These are phyloP conservation scores for Amphirosellinia nigrospora DNA, from an alignment of 495 filamentous ascomycete genomes.

Conservation along the genomic window DNA sequence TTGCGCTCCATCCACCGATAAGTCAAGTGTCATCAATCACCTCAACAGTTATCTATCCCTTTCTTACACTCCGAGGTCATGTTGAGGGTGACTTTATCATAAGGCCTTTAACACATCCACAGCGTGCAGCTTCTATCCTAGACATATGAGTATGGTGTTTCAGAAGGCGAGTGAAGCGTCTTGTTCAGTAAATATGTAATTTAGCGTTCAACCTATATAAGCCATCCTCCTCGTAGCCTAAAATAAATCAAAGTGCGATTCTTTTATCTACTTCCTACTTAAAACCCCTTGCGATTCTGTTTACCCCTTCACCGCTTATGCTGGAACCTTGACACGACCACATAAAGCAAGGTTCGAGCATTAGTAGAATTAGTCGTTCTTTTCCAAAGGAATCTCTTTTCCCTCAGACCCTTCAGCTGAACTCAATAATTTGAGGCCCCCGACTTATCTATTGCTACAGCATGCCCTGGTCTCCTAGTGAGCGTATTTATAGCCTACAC, in stretches of 20 bases:
- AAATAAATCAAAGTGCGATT: not conserved
- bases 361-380: not conserved
- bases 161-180: not conserved
- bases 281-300: not conserved
- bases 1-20: not conserved
- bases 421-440: not conserved
- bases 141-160: not conserved
- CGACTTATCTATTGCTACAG: not conserved
- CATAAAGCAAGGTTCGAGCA: not conserved
- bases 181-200: not conserved
- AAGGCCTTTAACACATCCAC: not conserved
- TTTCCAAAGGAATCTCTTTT: not conserved
- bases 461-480: not conserved
- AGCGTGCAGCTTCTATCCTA: not conserved
- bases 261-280: not conserved
- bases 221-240: not conserved
- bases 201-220: not conserved
- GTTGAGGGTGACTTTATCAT: not conserved
- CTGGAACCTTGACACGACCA: not conserved
- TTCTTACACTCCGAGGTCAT: not conserved
- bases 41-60: not conserved
- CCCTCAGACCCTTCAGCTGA: not conserved
- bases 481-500: not conserved
- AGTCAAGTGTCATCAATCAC: not conserved
- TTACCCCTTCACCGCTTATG: not conserved